phyloP scores from a whole-genome alignment of 495 filamentous ascomycete genomes.

The Tetracladium marchalianum region DNA sequence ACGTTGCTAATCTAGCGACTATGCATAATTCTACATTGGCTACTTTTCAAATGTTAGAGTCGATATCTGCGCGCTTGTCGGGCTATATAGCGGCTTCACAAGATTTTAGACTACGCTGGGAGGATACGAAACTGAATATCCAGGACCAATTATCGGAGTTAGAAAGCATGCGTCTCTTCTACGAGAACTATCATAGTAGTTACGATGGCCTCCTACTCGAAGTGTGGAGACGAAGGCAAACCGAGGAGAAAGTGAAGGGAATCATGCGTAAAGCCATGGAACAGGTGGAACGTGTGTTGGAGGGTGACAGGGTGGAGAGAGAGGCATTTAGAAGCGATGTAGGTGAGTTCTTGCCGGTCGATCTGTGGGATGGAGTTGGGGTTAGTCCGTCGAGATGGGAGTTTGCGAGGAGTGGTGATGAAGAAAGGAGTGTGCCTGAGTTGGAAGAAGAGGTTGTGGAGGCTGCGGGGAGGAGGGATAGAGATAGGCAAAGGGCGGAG shows the following conservation, averaged over 20 bases:
- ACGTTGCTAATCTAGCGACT: constrained; percentile 42
- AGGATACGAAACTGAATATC: constrained; percentile 60
- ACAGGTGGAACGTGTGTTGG: constrained; percentile 65
- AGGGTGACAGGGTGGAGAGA: constrained; percentile 61
- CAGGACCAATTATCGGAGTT: constrained; percentile 60
- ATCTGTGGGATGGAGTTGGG: constrained; percentile 75
- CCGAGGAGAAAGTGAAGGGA: constrained; percentile 61
- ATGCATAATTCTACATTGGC: constrained; percentile 37
- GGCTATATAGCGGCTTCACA: constrained; percentile 58
- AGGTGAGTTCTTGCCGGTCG: constrained; percentile 76
- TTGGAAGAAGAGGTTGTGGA: constrained; percentile 46
- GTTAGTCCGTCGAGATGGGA: constrained; percentile 45
- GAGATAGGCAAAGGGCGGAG: constrained; percentile 11
- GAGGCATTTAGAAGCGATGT: constrained; percentile 74
- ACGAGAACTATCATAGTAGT: constrained; percentile 71
- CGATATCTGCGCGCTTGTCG: constrained; percentile 53
- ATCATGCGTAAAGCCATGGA: constrained; percentile 66
- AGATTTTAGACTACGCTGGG: constrained; percentile 67
- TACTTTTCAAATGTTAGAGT: constrained; percentile 57
- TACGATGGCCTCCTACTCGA: constrained; percentile 82
- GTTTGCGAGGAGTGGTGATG: constrained; percentile 17
- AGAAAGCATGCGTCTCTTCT: constrained; percentile 61
- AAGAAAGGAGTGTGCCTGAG: constrained; percentile 39
- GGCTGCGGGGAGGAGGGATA: constrained; percentile 31
- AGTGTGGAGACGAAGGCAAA: constrained; percentile 57